These are phyloP conservation scores for Fusarium torreyae DNA, from an alignment of 2,329 filamentous ascomycete genomes.

Conservation along the genomic window DNA sequence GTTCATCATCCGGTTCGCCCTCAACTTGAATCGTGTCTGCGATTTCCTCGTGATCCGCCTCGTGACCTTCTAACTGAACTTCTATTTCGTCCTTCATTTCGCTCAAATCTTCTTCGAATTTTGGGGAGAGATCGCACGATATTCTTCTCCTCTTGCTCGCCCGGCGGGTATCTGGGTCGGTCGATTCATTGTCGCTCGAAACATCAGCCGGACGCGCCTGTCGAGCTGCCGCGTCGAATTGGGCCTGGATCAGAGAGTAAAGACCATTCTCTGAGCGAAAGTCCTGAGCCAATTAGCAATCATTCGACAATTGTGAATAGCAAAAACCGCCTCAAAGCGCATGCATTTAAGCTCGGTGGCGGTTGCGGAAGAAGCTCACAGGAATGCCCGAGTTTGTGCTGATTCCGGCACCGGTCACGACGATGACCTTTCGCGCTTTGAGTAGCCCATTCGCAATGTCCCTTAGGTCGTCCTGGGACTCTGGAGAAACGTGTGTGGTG, in stretches of 20 bases:
- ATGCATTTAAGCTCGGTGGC: constrained; percentile 26
- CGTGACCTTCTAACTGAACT: constrained; percentile 38
- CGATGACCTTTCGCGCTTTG: constrained; percentile 78
- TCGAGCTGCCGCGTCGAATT: constrained; percentile 70
- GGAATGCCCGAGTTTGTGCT: constrained; percentile 84
- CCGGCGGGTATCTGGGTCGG: constrained; percentile 36
- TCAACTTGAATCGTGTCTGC: constrained; percentile 41
- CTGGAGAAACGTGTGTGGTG: constrained; percentile 68
- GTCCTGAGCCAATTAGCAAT: constrained; percentile 63
- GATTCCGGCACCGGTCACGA: constrained; percentile 81
- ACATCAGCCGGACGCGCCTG: constrained; percentile 51
- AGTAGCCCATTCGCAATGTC: constrained; percentile 75
- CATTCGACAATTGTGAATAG: constrained; percentile 1
- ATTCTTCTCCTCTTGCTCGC: constrained; percentile 55
- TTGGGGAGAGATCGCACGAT: constrained; percentile 44
- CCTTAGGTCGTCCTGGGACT: constrained; percentile 70
- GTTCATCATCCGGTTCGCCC: constrained; percentile 35
- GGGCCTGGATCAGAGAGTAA: constrained; percentile 79
- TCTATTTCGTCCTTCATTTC: constrained; percentile 46
- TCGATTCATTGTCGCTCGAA: constrained; percentile 40
- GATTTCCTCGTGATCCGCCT: constrained; percentile 34
- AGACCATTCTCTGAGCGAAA: constrained; percentile 81
- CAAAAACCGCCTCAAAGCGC: constrained; percentile 5
- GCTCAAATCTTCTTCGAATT: constrained; percentile 20
- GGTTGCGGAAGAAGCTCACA: constrained; percentile 58